A percentile compares a stretch with the other conserved stretches of the same genome.
Evolutionary conservation across 2,329 filamentous ascomycete genomes (phyloP).

Genomic region (Karstenula rhodostoma): DNA sequence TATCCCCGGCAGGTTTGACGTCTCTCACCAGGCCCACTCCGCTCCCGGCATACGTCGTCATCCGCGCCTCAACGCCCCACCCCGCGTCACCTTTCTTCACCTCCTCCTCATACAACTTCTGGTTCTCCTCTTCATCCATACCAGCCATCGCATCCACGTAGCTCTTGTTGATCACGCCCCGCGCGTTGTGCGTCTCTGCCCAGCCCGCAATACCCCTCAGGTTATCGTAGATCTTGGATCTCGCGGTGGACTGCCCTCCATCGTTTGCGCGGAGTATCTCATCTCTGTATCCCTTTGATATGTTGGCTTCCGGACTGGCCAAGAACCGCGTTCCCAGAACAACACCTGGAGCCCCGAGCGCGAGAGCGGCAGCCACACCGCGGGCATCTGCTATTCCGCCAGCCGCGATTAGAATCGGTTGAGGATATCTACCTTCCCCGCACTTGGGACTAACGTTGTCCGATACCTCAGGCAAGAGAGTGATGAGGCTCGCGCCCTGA

Average conservation of each 20-base stretch:
- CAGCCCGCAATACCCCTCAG: constrained; percentile 66
- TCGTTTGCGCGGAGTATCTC: constrained; percentile 58
- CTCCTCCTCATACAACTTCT: constrained; percentile 57
- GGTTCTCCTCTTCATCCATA: constrained; percentile 55
- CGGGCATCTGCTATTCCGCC: constrained; percentile 67
- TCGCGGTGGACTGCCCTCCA: constrained; percentile 60
- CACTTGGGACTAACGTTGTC: constrained; percentile 53
- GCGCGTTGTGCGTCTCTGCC: constrained; percentile 65
- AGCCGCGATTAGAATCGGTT: constrained; percentile 60
- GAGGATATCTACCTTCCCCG: constrained; percentile 8
- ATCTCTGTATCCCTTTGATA: constrained; percentile 57
- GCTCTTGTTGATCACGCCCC: constrained; percentile 66
- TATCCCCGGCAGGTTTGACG: constrained; percentile 59
- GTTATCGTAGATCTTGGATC: constrained; percentile 61
- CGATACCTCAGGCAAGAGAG: constrained; percentile 65
- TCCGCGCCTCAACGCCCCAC: constrained; percentile 60
- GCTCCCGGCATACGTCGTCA: constrained; percentile 70
- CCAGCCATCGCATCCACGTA: constrained; percentile 53
- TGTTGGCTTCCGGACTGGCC: constrained; percentile 58
- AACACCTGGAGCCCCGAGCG: constrained; percentile 61
- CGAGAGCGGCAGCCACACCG: constrained; percentile 63
- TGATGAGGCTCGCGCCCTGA: constrained; percentile 62
- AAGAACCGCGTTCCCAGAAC: constrained; percentile 72
- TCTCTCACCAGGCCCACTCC: constrained; percentile 66
- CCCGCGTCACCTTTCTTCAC: constrained; percentile 59